Evolutionary conservation across 1,139 yeast genomes (phyloP).

Genomic region (Kodamaea ohmeri): DNA sequence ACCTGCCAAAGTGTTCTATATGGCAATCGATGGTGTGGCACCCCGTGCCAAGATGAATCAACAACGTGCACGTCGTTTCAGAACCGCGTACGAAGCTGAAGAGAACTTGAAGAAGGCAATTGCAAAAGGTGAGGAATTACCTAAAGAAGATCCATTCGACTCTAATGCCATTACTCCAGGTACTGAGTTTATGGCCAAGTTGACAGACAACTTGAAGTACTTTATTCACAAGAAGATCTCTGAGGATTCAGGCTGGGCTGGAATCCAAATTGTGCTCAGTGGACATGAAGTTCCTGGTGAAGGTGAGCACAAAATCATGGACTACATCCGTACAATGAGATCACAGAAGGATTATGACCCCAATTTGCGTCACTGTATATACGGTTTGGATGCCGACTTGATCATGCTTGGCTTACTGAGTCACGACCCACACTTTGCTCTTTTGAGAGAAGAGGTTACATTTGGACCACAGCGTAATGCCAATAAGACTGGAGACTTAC

Average conservation of each 20-base stretch:
- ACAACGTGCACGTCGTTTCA: conserved; percentile 93
- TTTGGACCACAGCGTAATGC: conserved; percentile 65
- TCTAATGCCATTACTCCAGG: conserved; percentile 97
- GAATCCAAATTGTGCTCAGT: conserved; percentile 76
- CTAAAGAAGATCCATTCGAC: conserved; percentile 80
- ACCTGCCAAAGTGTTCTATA: conserved; percentile 84
- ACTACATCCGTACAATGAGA: conserved; percentile 80
- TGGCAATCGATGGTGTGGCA: conserved; percentile 99
- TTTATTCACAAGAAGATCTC: conserved; percentile 90
- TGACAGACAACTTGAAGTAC: conserved; percentile 80
- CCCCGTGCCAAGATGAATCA: conserved; percentile 99
- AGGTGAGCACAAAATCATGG: conserved; percentile 99
- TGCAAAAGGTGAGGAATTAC: conserved; percentile 58
- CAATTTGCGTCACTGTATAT: conserved; percentile 90
- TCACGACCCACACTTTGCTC: conserved; percentile 94
- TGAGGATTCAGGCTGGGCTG: conserved; percentile 89
- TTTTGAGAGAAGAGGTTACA: conserved; percentile 91
- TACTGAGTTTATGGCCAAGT: conserved; percentile 93
- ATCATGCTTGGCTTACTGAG: conserved; percentile 95
- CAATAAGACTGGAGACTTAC: conserved; percentile 46
- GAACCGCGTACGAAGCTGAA: conserved; percentile 94
- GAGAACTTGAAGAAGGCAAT: conserved; percentile 65
- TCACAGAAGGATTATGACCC: conserved; percentile 74
- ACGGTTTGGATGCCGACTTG: conserved; percentile 96
- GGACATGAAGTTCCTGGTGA: conserved; percentile 99